Evolutionary conservation across 148 eudicot species (phyloP).

Genomic region (Simmondsia chinensis): DNA sequence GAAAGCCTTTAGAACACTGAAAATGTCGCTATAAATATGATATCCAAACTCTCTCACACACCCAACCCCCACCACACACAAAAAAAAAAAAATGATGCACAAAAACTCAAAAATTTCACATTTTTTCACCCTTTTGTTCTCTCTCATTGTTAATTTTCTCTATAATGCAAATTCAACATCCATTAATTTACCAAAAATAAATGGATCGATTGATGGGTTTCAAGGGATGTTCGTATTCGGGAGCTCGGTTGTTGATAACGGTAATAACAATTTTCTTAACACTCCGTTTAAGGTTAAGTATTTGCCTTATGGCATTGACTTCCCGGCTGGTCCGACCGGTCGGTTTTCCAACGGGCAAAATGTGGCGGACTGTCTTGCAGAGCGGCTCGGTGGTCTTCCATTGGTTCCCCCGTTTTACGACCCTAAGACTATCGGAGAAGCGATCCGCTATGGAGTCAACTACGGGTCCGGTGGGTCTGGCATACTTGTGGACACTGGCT

Average conservation of each 20-base stretch:
- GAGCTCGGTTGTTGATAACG: slow-evolving; percentile 29
- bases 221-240: slow-evolving; percentile 29
- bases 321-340: slow-evolving; percentile 10
- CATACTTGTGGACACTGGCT: slow-evolving; percentile 26
- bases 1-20: too few relatives aligned
- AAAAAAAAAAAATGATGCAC: too few relatives aligned
- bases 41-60: too few relatives aligned
- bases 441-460: slow-evolving; percentile 21
- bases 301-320: slow-evolving; percentile 29
- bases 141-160: too few relatives aligned
- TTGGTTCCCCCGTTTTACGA: slow-evolving; percentile 15
- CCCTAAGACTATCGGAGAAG: slow-evolving; percentile 2
- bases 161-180: too few relatives aligned
- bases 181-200: too few relatives aligned
- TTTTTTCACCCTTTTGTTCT: too few relatives aligned
- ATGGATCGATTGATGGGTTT: background rate
- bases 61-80: too few relatives aligned
- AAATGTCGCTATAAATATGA: too few relatives aligned
- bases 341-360: slow-evolving; percentile 26
- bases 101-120: too few relatives aligned
- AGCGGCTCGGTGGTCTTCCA: slow-evolving; percentile 18
- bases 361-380: slow-evolving; percentile 16
- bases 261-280: slow-evolving; percentile 20
- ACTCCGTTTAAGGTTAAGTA: slow-evolving; percentile 16
- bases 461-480: slow-evolving; percentile 30